phyloP scores from a whole-genome alignment of 2,329 filamentous ascomycete species.

The Gaeumannomyces tritici region DNA sequence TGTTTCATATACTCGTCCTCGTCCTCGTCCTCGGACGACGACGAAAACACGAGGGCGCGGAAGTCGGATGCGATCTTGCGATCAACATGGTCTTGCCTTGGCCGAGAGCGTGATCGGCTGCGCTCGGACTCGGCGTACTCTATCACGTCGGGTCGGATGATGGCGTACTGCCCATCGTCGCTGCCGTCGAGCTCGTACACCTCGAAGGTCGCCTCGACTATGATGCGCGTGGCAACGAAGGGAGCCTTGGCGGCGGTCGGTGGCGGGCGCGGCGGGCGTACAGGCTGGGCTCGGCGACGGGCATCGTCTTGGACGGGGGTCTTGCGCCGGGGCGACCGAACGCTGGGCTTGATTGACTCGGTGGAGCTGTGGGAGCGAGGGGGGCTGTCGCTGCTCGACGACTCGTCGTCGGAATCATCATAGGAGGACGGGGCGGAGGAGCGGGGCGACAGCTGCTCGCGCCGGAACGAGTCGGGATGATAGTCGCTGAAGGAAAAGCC shows the following conservation, averaged over 20 bases:
- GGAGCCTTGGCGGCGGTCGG: neutral
- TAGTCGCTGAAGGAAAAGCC: slow-evolving; percentile 9
- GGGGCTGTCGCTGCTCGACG: slow-evolving; percentile 13
- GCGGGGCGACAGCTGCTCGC: slow-evolving; percentile 27
- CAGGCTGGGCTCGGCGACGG: neutral
- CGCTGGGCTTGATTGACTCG: slow-evolving; percentile 6
- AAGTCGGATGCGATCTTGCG: slow-evolving; percentile 33
- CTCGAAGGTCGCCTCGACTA: slow-evolving; percentile 17
- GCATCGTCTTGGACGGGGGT: slow-evolving; percentile 2
- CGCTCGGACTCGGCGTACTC: slow-evolving; percentile 28
- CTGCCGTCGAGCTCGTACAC: slow-evolving; percentile 12
- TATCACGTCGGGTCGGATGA: slow-evolving; percentile 34
- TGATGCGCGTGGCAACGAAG: slow-evolving; percentile 1
- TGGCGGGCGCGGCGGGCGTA: too few relatives aligned
- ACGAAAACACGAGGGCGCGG: slow-evolving; percentile 32
- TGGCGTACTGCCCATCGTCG: slow-evolving; percentile 29
- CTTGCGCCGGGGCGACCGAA: neutral
- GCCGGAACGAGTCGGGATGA: slow-evolving; percentile 15
- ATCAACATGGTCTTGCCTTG: slow-evolving; percentile 19
- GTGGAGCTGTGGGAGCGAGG: slow-evolving; percentile 13
- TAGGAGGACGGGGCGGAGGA: slow-evolving; percentile 20
- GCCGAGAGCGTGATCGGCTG: slow-evolving; percentile 8
- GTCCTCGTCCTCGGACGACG: slow-evolving; percentile 26
- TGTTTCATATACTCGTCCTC: slow-evolving; percentile 23
- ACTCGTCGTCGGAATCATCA: slow-evolving; percentile 10